A percentile compares a stretch with the other conserved stretches of the same genome.
Evolutionary conservation across 2,329 filamentous ascomycete species (phyloP).

Genomic region (Domatiomyces globalis): DNA sequence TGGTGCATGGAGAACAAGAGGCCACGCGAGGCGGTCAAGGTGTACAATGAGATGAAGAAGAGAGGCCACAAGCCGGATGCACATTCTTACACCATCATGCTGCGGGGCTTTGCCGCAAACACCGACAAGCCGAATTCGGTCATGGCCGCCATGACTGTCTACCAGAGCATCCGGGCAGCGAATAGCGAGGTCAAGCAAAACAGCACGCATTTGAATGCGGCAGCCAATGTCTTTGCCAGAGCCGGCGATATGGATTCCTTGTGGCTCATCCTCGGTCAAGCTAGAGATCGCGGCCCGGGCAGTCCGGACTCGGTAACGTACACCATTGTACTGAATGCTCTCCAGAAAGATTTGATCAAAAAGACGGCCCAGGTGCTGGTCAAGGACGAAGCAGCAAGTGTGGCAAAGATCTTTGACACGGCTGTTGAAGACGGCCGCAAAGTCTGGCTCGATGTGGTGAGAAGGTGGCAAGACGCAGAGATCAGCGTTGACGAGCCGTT

Average conservation of each 20-base stretch:
- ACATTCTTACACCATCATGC: conserved; percentile 70
- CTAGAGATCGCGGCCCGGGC: conserved; percentile 49
- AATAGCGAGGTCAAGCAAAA: conserved; percentile 54
- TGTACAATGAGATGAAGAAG: conserved; percentile 99
- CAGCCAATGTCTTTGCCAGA: conserved; percentile 66
- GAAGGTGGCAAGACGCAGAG: conserved; percentile 59
- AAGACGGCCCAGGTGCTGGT: conserved; percentile 17
- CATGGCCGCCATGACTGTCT: conserved; percentile 50
- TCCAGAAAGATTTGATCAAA: conserved; percentile 38
- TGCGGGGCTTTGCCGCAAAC: conserved; percentile 56
- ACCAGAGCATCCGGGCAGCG: conserved; percentile 55
- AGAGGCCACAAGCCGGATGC: conserved; percentile 64
- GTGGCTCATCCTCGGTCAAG: conserved; percentile 59
- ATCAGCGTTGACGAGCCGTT: conserved; percentile 64
- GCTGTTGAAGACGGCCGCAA: conserved; percentile 53
- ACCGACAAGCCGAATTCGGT: conserved; percentile 40
- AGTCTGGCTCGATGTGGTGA: conserved; percentile 67
- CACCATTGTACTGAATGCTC: conserved; percentile 65
- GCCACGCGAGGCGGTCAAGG: conserved; percentile 53
- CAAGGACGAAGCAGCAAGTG: conserved; percentile 15
- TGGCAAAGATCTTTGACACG: conserved; percentile 17
- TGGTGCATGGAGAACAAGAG: conserved; percentile 50
- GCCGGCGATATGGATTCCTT: conserved; percentile 65
- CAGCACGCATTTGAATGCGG: conserved; percentile 74
- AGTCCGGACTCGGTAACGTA: conserved; percentile 62